phyloP scores from a whole-genome alignment of 495 filamentous ascomycete genomes.

The Daldinia concentrica region DNA sequence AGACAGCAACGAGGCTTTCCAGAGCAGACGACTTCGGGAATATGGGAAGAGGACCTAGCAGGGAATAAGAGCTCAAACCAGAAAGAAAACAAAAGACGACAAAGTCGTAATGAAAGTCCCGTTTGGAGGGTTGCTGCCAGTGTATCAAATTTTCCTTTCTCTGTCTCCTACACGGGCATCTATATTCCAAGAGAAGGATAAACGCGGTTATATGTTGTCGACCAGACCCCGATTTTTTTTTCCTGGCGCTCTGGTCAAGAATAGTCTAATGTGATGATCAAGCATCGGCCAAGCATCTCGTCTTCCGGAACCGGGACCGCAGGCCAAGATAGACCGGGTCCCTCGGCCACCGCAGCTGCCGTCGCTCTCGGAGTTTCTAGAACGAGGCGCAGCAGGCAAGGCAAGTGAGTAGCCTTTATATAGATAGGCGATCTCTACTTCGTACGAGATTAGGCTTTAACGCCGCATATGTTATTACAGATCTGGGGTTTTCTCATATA shows the following conservation, averaged over 20 bases:
- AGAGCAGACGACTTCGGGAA: constrained; percentile 20
- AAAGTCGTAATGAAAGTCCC: constrained; percentile 22
- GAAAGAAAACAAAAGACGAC: constrained; percentile 26
- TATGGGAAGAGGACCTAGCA: constrained; percentile 12
- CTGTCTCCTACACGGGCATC: constrained; percentile 27
- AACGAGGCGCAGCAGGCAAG: constrained; percentile 31
- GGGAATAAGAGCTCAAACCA: constrained; percentile 14
- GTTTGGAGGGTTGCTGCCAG: constrained; percentile 21
- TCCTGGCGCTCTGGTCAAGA: constrained; percentile 24
- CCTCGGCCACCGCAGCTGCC: constrained; percentile 2
- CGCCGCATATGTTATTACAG: constrained; percentile 15
- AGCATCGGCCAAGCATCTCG: constrained; percentile 16
- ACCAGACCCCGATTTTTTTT: constrained; percentile 8
- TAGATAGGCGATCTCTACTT: constrained; percentile 21
- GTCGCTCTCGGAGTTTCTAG: constrained; percentile 10
- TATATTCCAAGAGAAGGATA: constrained; percentile 32
- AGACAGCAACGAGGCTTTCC: constrained; percentile 24
- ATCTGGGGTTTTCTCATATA: constrained; percentile 2
- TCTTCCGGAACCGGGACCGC: constrained; percentile 10
- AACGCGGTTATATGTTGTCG: constrained; percentile 28
- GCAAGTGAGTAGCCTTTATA: constrained; percentile 1
- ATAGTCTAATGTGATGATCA: constrained; percentile 39
- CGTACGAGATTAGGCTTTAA: constrained; percentile 19
- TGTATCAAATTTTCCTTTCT: constrained; percentile 28
- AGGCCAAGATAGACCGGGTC: constrained; percentile 9